Evolutionary conservation across 108 stramenopile species (phyloP).

Genomic region (Cyclotella kingstonii): DNA sequence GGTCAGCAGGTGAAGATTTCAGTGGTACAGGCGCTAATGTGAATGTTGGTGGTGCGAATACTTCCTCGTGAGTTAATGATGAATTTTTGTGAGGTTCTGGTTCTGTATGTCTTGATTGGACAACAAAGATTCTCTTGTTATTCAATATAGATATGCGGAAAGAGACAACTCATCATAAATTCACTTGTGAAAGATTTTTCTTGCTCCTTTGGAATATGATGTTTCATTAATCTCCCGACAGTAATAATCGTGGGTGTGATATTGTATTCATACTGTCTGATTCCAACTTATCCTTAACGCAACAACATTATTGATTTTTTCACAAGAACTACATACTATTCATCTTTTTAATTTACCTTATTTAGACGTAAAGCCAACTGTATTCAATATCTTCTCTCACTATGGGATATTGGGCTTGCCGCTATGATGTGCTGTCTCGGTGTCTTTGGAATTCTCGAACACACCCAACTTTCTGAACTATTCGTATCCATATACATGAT

Average conservation of each 20-base stretch:
- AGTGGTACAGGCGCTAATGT: slow-evolving; percentile 24
- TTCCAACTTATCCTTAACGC: slow-evolving; percentile 10
- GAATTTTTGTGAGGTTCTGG: neutral
- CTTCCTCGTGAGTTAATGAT: neutral
- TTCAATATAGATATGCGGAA: no score
- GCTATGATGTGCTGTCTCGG: slow-evolving; percentile 79
- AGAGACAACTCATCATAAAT: no score
- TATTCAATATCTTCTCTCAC: slow-evolving; percentile 50
- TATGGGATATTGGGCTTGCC: slow-evolving; percentile 66
- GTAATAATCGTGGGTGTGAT: neutral
- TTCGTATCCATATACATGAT: slow-evolving; percentile 86
- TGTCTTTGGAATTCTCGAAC: slow-evolving; percentile 66
- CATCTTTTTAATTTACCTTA: neutral
- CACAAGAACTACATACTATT: neutral
- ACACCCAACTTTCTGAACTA: slow-evolving; percentile 53
- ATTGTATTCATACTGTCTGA: slow-evolving; percentile 28
- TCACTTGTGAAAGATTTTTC: no score
- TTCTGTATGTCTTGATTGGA: neutral
- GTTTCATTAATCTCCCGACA: neutral
- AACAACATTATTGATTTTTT: neutral
- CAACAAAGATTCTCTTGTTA: no score
- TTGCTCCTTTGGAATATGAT: neutral
- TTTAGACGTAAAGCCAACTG: slow-evolving; percentile 43
- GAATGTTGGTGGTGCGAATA: neutral
- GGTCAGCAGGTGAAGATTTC: slow-evolving; percentile 35